phyloP scores from a whole-genome alignment of 2,329 filamentous ascomycete genomes.

The Paecilomyces variotii region DNA sequence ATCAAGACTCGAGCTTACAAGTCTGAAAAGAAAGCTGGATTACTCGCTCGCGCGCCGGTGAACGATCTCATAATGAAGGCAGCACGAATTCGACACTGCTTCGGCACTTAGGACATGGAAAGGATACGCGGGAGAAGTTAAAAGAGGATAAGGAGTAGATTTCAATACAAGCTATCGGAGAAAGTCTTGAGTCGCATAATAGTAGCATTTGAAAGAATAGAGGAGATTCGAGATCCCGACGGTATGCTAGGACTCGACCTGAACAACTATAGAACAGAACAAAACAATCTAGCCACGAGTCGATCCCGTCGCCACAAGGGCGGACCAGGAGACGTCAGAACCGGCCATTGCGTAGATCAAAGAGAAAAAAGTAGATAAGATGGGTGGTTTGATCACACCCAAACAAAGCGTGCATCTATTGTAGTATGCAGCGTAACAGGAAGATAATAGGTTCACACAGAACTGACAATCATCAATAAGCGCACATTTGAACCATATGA shows the following conservation, averaged over 20 bases:
- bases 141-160: no score
- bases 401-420: background rate
- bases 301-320: slow-evolving; percentile 28
- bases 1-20: no score
- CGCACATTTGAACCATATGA: slow-evolving; percentile 2
- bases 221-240: slow-evolving; percentile 1
- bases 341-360: slow-evolving; percentile 23
- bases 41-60: no score
- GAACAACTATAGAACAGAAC: slow-evolving; percentile 8
- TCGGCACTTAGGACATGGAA: no score
- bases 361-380: slow-evolving; percentile 10
- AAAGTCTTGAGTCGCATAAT: background rate
- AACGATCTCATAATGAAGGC: no score
- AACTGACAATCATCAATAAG: slow-evolving; percentile 1
- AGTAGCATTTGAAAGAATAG: background rate
- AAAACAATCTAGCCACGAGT: slow-evolving; percentile 39
- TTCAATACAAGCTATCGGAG: background rate
- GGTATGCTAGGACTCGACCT: background rate
- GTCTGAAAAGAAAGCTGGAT: no score
- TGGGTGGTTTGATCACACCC: background rate
- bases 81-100: no score
- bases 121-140: no score
- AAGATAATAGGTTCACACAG: slow-evolving; percentile 4
- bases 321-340: slow-evolving; percentile 44
- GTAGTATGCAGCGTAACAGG: background rate